Conservation (phyloP, 805 yeast genomes). For the Lipomyces oligophaga region DNA sequence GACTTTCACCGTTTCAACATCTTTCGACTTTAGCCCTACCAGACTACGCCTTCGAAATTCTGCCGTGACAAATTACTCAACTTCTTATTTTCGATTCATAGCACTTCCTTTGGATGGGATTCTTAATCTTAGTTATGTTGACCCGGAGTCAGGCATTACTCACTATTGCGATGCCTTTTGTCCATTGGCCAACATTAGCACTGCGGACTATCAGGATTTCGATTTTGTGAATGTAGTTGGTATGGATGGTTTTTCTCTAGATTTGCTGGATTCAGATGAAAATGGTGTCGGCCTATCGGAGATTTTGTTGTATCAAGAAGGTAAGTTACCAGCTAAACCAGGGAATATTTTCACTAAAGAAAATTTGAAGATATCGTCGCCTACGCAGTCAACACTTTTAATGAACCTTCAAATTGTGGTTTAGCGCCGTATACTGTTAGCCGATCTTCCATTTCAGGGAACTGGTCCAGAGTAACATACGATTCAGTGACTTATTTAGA, state of each 20-base stretch:
- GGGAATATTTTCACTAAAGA: slow-evolving; percentile 13
- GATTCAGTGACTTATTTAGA: slow-evolving; percentile 36
- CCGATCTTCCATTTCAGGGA: slow-evolving; percentile 35
- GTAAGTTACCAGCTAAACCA: slow-evolving; percentile 32
- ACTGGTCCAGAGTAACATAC: slow-evolving; percentile 32
- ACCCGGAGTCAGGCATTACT: slow-evolving; percentile 60
- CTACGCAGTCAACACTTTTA: slow-evolving; percentile 71
- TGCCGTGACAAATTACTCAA: slow-evolving; percentile 45
- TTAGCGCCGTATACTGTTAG: slow-evolving; percentile 35
- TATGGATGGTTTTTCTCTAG: slow-evolving; percentile 58
- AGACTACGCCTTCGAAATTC: slow-evolving; percentile 65
- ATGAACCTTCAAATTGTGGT: slow-evolving; percentile 59
- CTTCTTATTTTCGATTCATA: slow-evolving; percentile 62
- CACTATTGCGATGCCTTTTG: slow-evolving; percentile 83
- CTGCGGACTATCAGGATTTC: slow-evolving; percentile 69
- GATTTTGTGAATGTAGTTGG: slow-evolving; percentile 66
- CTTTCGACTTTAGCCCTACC: slow-evolving; percentile 58
- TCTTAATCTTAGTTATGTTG: slow-evolving; percentile 83
- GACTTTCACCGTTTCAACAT: slow-evolving; percentile 60
- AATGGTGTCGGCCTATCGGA: slow-evolving; percentile 65
- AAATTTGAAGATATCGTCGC: slow-evolving; percentile 42
- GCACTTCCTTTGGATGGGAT: slow-evolving; percentile 81
- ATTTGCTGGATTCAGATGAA: slow-evolving; percentile 68
- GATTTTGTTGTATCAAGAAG: slow-evolving; percentile 61
- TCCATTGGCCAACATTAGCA: slow-evolving; percentile 51